Conservation (phyloP, 441 rosid genomes). For the Mallotus japonicus region DNA sequence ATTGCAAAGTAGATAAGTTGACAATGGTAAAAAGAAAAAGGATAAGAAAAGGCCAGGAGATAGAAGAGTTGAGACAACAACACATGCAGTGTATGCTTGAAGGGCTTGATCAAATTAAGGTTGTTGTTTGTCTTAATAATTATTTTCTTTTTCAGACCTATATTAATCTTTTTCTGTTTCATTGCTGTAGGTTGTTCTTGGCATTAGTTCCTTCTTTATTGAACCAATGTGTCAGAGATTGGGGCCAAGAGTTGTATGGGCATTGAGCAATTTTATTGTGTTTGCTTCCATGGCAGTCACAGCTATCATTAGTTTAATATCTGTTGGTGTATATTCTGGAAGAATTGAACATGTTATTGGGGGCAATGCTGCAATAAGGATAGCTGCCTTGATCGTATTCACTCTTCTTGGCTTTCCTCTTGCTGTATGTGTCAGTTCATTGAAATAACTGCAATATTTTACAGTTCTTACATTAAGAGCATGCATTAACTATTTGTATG, state of each 20-base stretch:
- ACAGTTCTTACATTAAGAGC: constrained; percentile 1
- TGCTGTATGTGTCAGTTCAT: constrained; percentile 57
- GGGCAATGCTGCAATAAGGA: constrained; percentile 56
- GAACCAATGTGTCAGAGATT: constrained; percentile 83
- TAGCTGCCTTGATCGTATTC: constrained; percentile 73
- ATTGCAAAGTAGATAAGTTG: not conserved
- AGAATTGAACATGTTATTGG: constrained; percentile 57
- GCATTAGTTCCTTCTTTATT: constrained; percentile 81
- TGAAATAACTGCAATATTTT: not conserved
- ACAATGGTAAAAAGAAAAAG: not conserved
- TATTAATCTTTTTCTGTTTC: constrained; percentile 15
- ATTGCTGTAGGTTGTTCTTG: constrained; percentile 76
- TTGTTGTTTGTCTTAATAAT: not conserved
- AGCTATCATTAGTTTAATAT: constrained; percentile 69
- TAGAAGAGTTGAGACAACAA: not conserved
- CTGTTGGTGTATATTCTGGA: constrained; percentile 49
- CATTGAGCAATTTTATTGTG: constrained; percentile 74
- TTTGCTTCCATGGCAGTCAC: constrained; percentile 86
- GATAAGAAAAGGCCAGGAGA: not conserved
- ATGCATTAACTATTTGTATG: constrained; percentile 17
- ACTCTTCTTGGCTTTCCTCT: constrained; percentile 94
- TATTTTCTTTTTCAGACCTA: constrained; percentile 5
- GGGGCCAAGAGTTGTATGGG: constrained; percentile 88
- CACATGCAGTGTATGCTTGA: not conserved
- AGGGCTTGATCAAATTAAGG: constrained; percentile 3